Percentiles rank a stretch among this genome's conserved stretches.
phyloP scores from a whole-genome alignment of 176 grass and related monocot species.

The Carex parvula region DNA sequence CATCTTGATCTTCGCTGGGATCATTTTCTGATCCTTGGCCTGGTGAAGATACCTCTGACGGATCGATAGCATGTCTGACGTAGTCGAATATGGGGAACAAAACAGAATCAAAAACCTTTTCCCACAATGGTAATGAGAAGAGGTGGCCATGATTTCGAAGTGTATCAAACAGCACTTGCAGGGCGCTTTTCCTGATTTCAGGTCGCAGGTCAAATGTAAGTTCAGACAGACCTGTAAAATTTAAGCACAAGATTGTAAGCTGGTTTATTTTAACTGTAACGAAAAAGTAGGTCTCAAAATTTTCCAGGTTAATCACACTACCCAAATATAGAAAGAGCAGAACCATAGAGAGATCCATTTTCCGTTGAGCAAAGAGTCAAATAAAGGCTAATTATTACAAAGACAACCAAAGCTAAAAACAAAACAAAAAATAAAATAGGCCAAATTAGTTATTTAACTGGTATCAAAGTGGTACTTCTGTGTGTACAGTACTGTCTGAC shows the following conservation, averaged over 20 bases:
- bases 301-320: not conserved
- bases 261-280: conserved; percentile 14
- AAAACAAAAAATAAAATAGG: not conserved
- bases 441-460: not conserved
- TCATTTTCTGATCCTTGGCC: conserved; percentile 64
- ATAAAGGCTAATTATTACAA: conserved; percentile 23
- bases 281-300: not conserved
- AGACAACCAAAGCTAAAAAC: conserved; percentile 24
- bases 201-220: conserved; percentile 97
- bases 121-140: conserved; percentile 98
- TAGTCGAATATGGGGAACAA: conserved; percentile 99
- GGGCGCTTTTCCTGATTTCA: conserved; percentile 95
- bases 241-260: conserved; percentile 18
- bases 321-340: not conserved
- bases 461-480: not conserved
- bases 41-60: conserved; percentile 59
- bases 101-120: conserved; percentile 99
- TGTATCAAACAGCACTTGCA: conserved; percentile 97
- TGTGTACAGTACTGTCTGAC: not conserved
- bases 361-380: conserved; percentile 20
- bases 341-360: not conserved
- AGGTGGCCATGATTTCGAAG: conserved; percentile 96
- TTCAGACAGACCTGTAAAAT: conserved; percentile 85
- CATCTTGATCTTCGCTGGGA: conserved; percentile 80
- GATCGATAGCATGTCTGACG: conserved; percentile 94